These are phyloP conservation scores for Gautieria morchelliformis DNA, from an alignment of 768 basidiomycete species.

Conservation along the genomic window DNA sequence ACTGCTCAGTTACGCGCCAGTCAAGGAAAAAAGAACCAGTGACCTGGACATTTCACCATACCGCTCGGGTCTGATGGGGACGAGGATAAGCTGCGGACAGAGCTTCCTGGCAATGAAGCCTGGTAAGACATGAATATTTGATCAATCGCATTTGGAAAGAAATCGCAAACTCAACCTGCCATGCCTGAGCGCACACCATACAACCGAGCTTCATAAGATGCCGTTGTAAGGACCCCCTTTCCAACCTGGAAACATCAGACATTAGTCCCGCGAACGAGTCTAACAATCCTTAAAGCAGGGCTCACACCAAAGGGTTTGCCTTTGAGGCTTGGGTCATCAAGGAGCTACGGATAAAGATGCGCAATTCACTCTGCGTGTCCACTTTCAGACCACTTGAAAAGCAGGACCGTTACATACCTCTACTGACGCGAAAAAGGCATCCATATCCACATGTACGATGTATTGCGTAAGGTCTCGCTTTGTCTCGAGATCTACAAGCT, in stretches of 20 bases:
- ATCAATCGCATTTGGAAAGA: neutral
- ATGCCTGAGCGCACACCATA: conserved; percentile 90
- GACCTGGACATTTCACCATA: conserved; percentile 58
- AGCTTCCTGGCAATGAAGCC: conserved; percentile 91
- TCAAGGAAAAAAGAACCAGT: neutral
- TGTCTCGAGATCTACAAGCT: conserved; percentile 62
- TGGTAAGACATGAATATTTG: conserved; percentile 16
- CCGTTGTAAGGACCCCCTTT: conserved; percentile 75
- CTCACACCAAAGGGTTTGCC: conserved; percentile 69
- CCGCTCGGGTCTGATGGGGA: conserved; percentile 34
- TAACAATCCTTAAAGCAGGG: neutral
- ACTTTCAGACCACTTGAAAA: neutral
- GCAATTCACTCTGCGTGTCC: neutral
- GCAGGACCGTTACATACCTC: conserved; percentile 27
- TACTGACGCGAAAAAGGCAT: conserved; percentile 83
- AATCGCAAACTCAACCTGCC: conserved; percentile 49
- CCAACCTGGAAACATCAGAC: conserved; percentile 42
- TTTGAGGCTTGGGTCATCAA: conserved; percentile 50
- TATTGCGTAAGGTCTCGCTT: conserved; percentile 70
- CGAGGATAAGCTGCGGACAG: conserved; percentile 77
- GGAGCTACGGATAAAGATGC: conserved; percentile 24
- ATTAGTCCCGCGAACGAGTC: conserved; percentile 14
- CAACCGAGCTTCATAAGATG: conserved; percentile 87
- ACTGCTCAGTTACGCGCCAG: neutral
- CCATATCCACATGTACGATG: conserved; percentile 95